These are phyloP conservation scores for Cornus controversa DNA, from an alignment of 148 eudicot genomes.

Conservation along the genomic window DNA sequence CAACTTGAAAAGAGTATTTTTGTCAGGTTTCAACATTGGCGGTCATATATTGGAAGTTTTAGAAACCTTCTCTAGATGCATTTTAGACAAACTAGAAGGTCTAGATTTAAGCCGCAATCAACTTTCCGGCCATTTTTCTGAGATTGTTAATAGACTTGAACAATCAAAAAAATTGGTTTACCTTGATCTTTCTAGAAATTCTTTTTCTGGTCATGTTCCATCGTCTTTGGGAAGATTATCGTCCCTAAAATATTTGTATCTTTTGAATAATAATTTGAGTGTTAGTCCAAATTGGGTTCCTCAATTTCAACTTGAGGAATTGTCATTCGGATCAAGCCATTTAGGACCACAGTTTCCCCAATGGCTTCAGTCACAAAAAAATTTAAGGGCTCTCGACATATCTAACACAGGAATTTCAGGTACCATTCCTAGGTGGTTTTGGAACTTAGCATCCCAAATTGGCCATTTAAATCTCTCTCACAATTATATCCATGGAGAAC, in stretches of 20 bases:
- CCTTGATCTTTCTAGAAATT: too few species aligned
- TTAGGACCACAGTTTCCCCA: background rate
- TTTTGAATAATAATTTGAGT: too few species aligned
- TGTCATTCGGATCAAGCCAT: background rate
- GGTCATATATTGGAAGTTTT: constrained; percentile 11
- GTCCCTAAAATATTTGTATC: too few species aligned
- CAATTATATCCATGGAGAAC: background rate
- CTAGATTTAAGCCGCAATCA: too few species aligned
- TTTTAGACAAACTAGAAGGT: background rate
- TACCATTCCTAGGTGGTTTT: background rate
- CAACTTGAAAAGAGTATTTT: background rate
- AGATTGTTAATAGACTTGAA: constrained; percentile 2
- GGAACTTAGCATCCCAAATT: background rate
- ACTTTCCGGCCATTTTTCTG: constrained; percentile 1
- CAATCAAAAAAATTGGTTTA: too few species aligned
- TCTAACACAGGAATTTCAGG: background rate
- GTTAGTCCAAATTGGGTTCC: constrained; percentile 16
- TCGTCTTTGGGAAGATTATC: too few species aligned
- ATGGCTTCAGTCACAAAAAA: background rate
- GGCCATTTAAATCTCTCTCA: background rate
- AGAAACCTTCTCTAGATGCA: background rate
- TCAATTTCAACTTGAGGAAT: background rate
- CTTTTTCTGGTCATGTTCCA: too few species aligned
- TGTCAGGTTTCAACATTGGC: background rate
- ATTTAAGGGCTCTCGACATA: background rate